phyloP scores from a whole-genome alignment of 2,329 filamentous ascomycete species.

The Plectosphaerella plurivora region DNA sequence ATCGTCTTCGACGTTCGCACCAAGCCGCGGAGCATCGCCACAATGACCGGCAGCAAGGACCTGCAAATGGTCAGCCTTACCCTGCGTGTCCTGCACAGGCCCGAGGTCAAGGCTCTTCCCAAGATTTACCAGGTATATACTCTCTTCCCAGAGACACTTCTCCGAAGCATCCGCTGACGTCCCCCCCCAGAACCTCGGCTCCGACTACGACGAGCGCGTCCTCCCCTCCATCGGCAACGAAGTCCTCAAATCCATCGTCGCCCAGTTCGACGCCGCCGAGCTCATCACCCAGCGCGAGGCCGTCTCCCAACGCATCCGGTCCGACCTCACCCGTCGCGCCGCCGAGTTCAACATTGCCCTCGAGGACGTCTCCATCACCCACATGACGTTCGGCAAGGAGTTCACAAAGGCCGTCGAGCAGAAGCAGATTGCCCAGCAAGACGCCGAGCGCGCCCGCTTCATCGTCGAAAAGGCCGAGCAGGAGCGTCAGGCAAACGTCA shows the following conservation, averaged over 20 bases:
- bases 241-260: conserved; percentile 97
- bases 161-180: conserved; percentile 2
- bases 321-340: conserved; percentile 87
- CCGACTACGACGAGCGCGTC: conserved; percentile 97
- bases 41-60: conserved; percentile 97
- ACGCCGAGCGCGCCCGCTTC: conserved; percentile 94
- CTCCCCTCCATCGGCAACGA: conserved; percentile 98
- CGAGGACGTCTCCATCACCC: conserved; percentile 97
- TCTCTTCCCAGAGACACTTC: not conserved
- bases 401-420: conserved; percentile 99
- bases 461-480: conserved; percentile 99
- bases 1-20: conserved; percentile 97
- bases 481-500: conserved; percentile 97
- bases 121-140: conserved; percentile 92
- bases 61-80: conserved; percentile 99
- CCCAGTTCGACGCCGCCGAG: conserved; percentile 97
- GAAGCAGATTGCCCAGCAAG: conserved; percentile 99
- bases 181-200: conserved; percentile 74
- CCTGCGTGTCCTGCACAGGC: conserved; percentile 87
- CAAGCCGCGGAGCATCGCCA: conserved; percentile 94
- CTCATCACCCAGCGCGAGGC: conserved; percentile 98
- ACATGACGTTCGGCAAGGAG: conserved; percentile 99
- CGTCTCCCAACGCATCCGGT: conserved; percentile 89
- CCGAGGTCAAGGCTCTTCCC: conserved; percentile 85
- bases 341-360: conserved; percentile 98